These are phyloP conservation scores for Echeveria elegans DNA, from an alignment of 164 flowering plant species.

Conservation along the genomic window DNA sequence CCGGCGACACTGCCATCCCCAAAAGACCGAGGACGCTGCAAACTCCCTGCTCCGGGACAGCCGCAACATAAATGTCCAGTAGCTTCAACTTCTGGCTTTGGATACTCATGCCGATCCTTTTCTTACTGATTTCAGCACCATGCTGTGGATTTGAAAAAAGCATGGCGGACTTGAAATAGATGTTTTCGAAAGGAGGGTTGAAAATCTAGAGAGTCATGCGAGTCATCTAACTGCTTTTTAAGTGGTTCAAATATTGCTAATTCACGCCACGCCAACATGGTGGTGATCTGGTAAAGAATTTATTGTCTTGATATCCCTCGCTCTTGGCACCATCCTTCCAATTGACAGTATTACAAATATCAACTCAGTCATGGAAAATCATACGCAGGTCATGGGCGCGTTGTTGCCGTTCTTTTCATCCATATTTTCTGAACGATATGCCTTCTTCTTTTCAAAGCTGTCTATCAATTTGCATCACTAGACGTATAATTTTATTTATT, in stretches of 20 bases:
- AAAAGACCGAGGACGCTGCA: too few relatives aligned
- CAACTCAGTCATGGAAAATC: not conserved
- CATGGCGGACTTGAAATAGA: constrained; percentile 11
- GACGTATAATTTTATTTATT: not conserved
- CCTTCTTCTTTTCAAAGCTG: too few relatives aligned
- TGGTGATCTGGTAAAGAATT: too few relatives aligned
- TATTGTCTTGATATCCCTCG: too few relatives aligned
- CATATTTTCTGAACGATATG: too few relatives aligned
- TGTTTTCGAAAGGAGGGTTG: not conserved
- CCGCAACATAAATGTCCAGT: too few relatives aligned
- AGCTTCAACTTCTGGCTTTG: not conserved
- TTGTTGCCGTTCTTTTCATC: too few relatives aligned
- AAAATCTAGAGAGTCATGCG: not conserved
- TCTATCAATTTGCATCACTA: too few relatives aligned
- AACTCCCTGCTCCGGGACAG: too few relatives aligned
- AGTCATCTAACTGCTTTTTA: not conserved
- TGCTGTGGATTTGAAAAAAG: constrained; percentile 15
- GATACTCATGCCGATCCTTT: not conserved
- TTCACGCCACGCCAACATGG: too few relatives aligned
- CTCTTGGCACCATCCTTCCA: too few relatives aligned
- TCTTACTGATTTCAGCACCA: constrained; percentile 13
- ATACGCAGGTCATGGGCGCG: not conserved
- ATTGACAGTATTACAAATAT: not conserved
- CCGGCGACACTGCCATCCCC: too few relatives aligned
- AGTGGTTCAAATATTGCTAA: not conserved